A percentile compares a stretch with the other conserved stretches of the same genome.
Conservation (phyloP, 1,284 basidiomycete genomes). For the Fistulina hepatica region DNA sequence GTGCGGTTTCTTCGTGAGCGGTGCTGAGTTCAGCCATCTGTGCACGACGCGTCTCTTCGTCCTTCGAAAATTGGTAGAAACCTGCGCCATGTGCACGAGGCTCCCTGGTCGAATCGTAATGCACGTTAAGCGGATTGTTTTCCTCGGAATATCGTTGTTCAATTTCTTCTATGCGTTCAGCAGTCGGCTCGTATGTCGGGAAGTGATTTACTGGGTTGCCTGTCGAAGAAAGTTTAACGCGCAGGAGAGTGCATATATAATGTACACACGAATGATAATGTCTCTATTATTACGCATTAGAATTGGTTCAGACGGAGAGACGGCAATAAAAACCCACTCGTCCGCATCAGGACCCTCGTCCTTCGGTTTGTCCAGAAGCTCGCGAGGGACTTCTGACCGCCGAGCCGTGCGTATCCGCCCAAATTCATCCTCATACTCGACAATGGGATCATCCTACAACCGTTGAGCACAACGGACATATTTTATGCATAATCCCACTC, state of each 20-base stretch:
- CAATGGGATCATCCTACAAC: constrained; percentile 55
- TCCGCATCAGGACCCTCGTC: constrained; percentile 32
- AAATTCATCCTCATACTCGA: constrained; percentile 83
- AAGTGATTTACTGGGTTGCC: constrained; percentile 74
- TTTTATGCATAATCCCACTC: neutral
- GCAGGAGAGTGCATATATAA: constrained; percentile 16
- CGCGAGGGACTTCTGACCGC: constrained; percentile 68
- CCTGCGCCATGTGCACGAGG: constrained; percentile 82
- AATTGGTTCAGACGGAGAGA: constrained; percentile 5
- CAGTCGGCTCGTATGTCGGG: constrained; percentile 78
- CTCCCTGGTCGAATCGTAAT: constrained; percentile 79
- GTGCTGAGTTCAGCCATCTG: constrained; percentile 74
- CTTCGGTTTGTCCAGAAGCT: constrained; percentile 34
- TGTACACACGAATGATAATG: constrained; percentile 45
- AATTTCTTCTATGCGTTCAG: constrained; percentile 66
- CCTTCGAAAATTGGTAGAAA: constrained; percentile 80
- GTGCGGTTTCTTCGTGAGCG: constrained; percentile 63
- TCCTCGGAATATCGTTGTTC: constrained; percentile 67
- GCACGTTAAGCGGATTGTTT: constrained; percentile 57
- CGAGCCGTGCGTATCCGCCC: constrained; percentile 60
- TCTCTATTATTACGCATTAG: constrained; percentile 31
- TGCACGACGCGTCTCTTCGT: constrained; percentile 60
- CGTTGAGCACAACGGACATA: constrained; percentile 5
- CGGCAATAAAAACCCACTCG: constrained; percentile 38
- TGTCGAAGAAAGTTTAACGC: constrained; percentile 20